Conservation (phyloP, 1,139 yeast species). For the Casaregolazyma suthepensis region DNA sequence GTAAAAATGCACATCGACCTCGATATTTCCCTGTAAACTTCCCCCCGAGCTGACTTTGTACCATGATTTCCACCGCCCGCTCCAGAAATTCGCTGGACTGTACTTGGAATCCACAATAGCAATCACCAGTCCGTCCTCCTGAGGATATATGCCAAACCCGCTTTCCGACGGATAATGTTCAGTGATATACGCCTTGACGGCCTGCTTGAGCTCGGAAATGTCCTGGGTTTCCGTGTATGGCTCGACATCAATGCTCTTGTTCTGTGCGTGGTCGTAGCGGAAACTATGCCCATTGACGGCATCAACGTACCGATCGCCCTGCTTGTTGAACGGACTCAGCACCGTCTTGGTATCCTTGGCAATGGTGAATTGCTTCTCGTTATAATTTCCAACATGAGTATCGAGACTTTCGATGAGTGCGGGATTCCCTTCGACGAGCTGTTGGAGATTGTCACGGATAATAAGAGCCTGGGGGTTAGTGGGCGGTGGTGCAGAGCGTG, state of each 20-base stretch:
- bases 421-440: slow-evolving; percentile 32
- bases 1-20: slow-evolving; percentile 79
- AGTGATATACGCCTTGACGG: slow-evolving; percentile 34
- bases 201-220: slow-evolving; percentile 25
- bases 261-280: slow-evolving; percentile 52
- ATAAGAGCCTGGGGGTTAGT: slow-evolving; percentile 3
- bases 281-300: slow-evolving; percentile 45
- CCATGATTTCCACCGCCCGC: slow-evolving; percentile 80
- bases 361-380: slow-evolving; percentile 39
- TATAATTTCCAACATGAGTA: slow-evolving; percentile 39
- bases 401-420: slow-evolving; percentile 26
- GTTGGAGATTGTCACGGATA: slow-evolving; percentile 25
- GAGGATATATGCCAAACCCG: slow-evolving; percentile 47
- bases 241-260: slow-evolving; percentile 43
- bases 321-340: slow-evolving; percentile 42
- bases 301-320: slow-evolving; percentile 44
- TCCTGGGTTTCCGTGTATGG: slow-evolving; percentile 15
- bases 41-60: slow-evolving; percentile 42
- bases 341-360: slow-evolving; percentile 32
- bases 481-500: slow-evolving; percentile 11
- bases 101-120: slow-evolving; percentile 66
- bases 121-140: slow-evolving; percentile 44
- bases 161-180: slow-evolving; percentile 44
- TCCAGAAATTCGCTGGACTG: slow-evolving; percentile 76
- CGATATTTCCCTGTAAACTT: slow-evolving; percentile 47